phyloP scores from a whole-genome alignment of 1,139 yeast species.

The Groenewaldozyma auringiensis region DNA sequence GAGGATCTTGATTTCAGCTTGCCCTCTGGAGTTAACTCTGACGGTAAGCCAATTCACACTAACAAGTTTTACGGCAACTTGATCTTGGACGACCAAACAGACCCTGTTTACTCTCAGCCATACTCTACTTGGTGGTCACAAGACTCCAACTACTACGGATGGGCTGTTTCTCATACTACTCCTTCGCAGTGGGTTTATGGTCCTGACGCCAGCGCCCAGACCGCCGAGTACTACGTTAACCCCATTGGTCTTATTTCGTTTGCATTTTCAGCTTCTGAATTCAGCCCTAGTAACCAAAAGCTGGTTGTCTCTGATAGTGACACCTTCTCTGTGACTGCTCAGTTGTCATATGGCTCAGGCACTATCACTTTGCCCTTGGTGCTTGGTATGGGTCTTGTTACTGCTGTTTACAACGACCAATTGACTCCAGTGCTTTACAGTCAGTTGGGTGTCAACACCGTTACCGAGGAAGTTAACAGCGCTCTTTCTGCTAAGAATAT shows the following conservation, averaged over 20 bases:
- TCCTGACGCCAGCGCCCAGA: conserved; percentile 27
- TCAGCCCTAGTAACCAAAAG: conserved; percentile 37
- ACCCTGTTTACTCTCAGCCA: conserved; percentile 48
- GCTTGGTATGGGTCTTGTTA: conserved; percentile 76
- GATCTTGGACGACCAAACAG: conserved; percentile 42
- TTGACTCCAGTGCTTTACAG: conserved; percentile 49
- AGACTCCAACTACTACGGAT: conserved; percentile 41
- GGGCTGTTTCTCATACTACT: conserved; percentile 54
- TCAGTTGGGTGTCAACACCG: conserved; percentile 43
- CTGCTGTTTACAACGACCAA: conserved; percentile 52
- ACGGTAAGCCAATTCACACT: conserved; percentile 43
- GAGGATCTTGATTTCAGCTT: conserved; percentile 41
- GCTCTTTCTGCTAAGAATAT: conserved; percentile 35
- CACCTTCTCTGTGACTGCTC: conserved; percentile 49
- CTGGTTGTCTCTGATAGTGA: conserved; percentile 41
- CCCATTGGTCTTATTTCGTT: conserved; percentile 48
- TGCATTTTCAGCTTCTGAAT: conserved; percentile 48
- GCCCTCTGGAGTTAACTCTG: conserved; percentile 43
- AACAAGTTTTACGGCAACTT: conserved; percentile 67
- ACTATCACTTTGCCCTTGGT: conserved; percentile 37
- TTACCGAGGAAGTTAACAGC: conserved; percentile 34
- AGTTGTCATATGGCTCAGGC: conserved; percentile 36
- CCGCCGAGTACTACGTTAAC: conserved; percentile 44
- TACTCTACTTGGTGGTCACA: conserved; percentile 48
- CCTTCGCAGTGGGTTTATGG: conserved; percentile 38